A percentile compares a stretch with the other conserved stretches of the same genome.
Evolutionary conservation across 2,329 filamentous ascomycete genomes (phyloP).

Genomic region (Arthrobotrys musiformis): DNA sequence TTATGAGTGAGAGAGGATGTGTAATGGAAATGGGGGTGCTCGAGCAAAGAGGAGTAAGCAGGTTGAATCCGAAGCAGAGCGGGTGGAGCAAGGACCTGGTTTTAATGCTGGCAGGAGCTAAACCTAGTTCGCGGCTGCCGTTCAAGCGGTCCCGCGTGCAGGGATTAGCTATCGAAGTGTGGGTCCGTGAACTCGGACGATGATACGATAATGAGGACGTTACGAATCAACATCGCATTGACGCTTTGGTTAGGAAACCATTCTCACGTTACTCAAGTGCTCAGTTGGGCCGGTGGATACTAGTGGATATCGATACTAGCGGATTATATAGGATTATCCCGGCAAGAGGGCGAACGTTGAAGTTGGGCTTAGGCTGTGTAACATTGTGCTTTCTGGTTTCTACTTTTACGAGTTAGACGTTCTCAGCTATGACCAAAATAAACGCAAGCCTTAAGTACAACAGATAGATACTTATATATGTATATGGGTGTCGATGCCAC

Average conservation of each 20-base stretch:
- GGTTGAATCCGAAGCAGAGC: background rate
- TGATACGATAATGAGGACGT: constrained; percentile 16
- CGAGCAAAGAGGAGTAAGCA: constrained; percentile 22
- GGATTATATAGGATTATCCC: no score
- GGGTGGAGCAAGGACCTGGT: constrained; percentile 8
- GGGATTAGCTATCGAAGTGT: constrained; percentile 14
- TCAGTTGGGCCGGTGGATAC: no score
- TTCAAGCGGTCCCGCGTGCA: constrained; percentile 21
- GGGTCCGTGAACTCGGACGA: background rate
- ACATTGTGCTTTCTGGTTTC: no score
- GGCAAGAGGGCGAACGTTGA: no score
- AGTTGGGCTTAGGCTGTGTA: no score
- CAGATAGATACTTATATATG: no score
- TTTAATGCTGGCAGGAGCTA: constrained; percentile 14
- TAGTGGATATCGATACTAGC: no score
- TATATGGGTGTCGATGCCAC: no score
- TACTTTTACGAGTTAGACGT: no score
- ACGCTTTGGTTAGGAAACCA: background rate
- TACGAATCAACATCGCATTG: background rate
- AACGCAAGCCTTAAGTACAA: no score
- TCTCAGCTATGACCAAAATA: no score
- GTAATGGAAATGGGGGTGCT: constrained; percentile 14
- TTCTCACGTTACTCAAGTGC: no score
- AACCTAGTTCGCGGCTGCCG: constrained; percentile 20
- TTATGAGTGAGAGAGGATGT: background rate